phyloP scores from a whole-genome alignment of 805 yeast genomes.

The Kazachstania viticola region DNA sequence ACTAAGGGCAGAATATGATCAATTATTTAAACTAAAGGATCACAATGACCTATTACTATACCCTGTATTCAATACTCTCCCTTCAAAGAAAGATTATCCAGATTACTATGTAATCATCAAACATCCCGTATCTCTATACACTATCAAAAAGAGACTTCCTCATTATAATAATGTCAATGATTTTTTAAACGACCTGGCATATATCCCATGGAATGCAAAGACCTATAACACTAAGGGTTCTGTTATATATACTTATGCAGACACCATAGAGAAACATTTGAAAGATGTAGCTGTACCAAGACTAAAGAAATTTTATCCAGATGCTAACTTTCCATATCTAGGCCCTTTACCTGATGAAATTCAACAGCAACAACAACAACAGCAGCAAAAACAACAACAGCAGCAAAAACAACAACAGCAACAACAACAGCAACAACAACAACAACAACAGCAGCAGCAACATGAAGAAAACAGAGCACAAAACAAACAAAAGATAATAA shows the following conservation, averaged over 20 bases:
- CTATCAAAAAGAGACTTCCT: constrained; percentile 50
- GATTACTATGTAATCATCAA: constrained; percentile 74
- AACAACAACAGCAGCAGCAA: not conserved
- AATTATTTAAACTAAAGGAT: constrained; percentile 17
- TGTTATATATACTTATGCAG: constrained; percentile 56
- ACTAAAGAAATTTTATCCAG: constrained; percentile 25
- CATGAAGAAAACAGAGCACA: not conserved
- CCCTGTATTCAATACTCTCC: constrained; percentile 34
- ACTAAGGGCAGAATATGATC: constrained; percentile 12
- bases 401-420: too few relatives aligned
- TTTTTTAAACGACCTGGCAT: constrained; percentile 68
- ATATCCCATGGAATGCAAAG: constrained; percentile 84
- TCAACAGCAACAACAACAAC: not conserved
- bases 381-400: too few relatives aligned
- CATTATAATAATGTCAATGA: constrained; percentile 51
- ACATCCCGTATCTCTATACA: constrained; percentile 72
- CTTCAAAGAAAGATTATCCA: constrained; percentile 51
- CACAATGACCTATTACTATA: constrained; percentile 16
- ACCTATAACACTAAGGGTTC: constrained; percentile 67
- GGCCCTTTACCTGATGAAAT: constrained; percentile 55
- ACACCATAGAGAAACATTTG: constrained; percentile 33
- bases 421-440: not conserved
- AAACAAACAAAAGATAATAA: constrained; percentile 5
- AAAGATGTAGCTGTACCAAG: constrained; percentile 28
- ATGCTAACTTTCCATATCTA: constrained; percentile 35